Percentiles rank a stretch among this genome's conserved stretches.
These are phyloP conservation scores for Trichoderma polysporum DNA, from an alignment of 2,329 filamentous ascomycete species.

Conservation along the genomic window DNA sequence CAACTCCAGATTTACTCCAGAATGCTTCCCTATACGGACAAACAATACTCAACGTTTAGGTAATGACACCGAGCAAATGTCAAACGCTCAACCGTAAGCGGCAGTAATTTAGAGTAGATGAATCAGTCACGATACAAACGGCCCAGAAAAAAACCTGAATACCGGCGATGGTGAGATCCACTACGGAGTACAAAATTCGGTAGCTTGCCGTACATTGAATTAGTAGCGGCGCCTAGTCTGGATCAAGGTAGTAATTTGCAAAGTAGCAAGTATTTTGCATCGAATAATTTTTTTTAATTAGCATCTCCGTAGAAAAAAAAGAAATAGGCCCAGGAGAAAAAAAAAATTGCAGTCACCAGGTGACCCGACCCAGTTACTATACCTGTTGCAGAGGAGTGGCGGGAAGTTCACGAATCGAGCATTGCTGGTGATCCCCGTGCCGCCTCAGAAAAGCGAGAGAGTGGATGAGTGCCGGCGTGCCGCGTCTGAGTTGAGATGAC, in stretches of 20 bases:
- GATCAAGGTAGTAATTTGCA: slow-evolving; percentile 11
- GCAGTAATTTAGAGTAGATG: slow-evolving; percentile 8
- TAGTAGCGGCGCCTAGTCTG: background rate
- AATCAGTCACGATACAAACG: background rate
- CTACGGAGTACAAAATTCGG: slow-evolving; percentile 4
- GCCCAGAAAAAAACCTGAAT: slow-evolving; percentile 1
- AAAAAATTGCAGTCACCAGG: slow-evolving; percentile 2
- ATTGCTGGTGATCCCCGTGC: background rate
- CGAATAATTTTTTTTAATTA: background rate
- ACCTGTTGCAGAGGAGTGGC: background rate
- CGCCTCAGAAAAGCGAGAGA: background rate
- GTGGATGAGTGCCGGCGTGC: background rate
- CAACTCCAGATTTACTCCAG: slow-evolving; percentile 2
- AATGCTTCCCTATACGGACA: slow-evolving; percentile 1
- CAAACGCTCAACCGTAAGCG: background rate
- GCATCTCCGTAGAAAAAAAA: background rate
- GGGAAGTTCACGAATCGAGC: slow-evolving; percentile 1
- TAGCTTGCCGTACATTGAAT: slow-evolving; percentile 5
- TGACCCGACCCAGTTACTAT: background rate
- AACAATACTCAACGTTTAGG: background rate
- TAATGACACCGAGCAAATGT: slow-evolving; percentile 8
- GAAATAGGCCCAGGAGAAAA: background rate
- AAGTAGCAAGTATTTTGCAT: background rate
- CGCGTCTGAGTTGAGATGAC: background rate
- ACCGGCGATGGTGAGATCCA: background rate